Conservation (phyloP, 2,329 filamentous ascomycete genomes). For the Thielaviopsis cerberus region DNA sequence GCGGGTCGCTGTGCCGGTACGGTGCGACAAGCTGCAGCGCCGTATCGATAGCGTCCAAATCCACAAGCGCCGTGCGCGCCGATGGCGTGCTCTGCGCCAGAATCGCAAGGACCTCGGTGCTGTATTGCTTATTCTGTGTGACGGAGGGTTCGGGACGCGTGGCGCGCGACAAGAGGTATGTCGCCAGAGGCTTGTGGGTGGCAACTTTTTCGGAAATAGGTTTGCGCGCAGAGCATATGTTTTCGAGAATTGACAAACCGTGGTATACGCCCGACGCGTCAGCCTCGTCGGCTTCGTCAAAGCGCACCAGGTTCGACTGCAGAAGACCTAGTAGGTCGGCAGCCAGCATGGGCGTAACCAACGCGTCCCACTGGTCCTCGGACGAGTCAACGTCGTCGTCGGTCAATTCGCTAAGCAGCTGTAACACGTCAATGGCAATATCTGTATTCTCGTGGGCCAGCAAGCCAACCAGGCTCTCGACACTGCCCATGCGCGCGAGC, state of each 20-base stretch:
- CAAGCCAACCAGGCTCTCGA: slow-evolving; percentile 56
- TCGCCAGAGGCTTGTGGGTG: slow-evolving; percentile 45
- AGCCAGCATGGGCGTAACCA: slow-evolving; percentile 50
- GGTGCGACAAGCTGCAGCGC: slow-evolving; percentile 67
- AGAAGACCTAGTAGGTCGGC: slow-evolving; percentile 53
- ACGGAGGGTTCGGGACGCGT: slow-evolving; percentile 31
- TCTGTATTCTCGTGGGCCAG: slow-evolving; percentile 93
- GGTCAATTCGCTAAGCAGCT: slow-evolving; percentile 77
- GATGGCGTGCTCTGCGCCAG: slow-evolving; percentile 55
- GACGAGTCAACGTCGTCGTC: slow-evolving; percentile 63
- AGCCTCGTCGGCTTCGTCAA: slow-evolving; percentile 53
- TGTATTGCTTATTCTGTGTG: slow-evolving; percentile 86
- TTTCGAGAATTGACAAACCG: slow-evolving; percentile 66
- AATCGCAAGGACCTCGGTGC: slow-evolving; percentile 80
- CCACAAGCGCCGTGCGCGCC: slow-evolving; percentile 45
- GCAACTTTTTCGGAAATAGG: slow-evolving; percentile 54
- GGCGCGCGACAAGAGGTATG: slow-evolving; percentile 62
- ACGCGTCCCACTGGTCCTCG: slow-evolving; percentile 51
- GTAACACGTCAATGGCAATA: slow-evolving; percentile 77
- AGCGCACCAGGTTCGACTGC: slow-evolving; percentile 56
- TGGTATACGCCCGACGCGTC: slow-evolving; percentile 80
- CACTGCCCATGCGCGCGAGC: slow-evolving; percentile 57
- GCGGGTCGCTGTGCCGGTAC: slow-evolving; percentile 73
- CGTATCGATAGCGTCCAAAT: slow-evolving; percentile 54
- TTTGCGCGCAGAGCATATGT: slow-evolving; percentile 50